Evolutionary conservation across 139 green algal species (phyloP).

Genomic region (Chlorella ohadii): DNA sequence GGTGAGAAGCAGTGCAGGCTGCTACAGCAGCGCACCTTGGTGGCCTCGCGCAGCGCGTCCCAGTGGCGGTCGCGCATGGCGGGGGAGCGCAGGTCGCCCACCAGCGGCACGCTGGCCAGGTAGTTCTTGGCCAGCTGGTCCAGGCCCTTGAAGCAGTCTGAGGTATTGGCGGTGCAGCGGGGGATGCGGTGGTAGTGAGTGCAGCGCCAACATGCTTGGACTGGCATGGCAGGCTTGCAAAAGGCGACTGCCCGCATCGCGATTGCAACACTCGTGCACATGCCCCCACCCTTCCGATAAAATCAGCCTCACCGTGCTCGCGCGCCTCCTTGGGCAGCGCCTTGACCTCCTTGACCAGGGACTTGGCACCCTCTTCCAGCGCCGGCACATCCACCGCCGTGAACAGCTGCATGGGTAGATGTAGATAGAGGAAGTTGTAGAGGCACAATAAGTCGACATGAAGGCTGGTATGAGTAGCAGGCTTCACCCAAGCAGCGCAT

Average conservation of each 20-base stretch:
- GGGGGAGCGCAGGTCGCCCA: constrained; percentile 88
- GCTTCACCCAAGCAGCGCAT: too few species aligned
- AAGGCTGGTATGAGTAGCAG: too few species aligned
- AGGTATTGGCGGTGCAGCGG: too few species aligned
- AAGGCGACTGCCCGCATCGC: too few species aligned
- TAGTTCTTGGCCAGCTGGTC: constrained; percentile 86
- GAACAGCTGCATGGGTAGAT: neutral
- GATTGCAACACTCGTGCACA: too few species aligned
- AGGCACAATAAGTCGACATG: too few species aligned
- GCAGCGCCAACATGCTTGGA: too few species aligned
- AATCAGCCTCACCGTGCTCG: constrained; percentile 53
- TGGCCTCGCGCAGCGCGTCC: constrained; percentile 77
- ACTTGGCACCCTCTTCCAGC: constrained; percentile 90
- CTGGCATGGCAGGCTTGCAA: too few species aligned
- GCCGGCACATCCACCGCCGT: neutral
- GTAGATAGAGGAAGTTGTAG: too few species aligned
- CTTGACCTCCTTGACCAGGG: constrained; percentile 86
- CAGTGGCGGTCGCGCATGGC: constrained; percentile 92
- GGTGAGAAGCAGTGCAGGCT: too few species aligned
- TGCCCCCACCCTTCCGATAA: too few species aligned
- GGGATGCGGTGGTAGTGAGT: too few species aligned
- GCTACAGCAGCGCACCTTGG: neutral
- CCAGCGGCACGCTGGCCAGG: constrained; percentile 84
- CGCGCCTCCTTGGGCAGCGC: constrained; percentile 61
- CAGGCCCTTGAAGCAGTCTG: constrained; percentile 76